Evolutionary conservation across 2,329 filamentous ascomycete species (phyloP).

Genomic region (Coniochaeta ligniaria): DNA sequence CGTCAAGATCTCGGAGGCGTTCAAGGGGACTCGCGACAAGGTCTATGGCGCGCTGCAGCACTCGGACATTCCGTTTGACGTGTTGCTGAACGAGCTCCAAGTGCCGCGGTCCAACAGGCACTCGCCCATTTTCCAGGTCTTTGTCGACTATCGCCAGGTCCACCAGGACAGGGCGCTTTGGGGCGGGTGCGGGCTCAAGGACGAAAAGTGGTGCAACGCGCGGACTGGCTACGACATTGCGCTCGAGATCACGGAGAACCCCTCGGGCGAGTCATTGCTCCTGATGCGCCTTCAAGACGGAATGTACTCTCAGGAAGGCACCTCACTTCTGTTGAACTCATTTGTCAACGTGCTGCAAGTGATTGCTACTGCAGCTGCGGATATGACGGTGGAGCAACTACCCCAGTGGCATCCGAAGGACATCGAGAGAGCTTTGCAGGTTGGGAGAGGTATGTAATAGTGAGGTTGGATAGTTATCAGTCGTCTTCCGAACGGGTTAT

Average conservation of each 20-base stretch:
- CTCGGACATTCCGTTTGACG: conserved; percentile 39
- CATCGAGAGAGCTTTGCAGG: no score
- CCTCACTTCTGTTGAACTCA: no score
- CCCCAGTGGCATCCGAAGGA: no score
- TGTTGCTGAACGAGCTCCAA: conserved; percentile 34
- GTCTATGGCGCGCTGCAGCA: conserved; percentile 29
- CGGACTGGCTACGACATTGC: conserved; percentile 21
- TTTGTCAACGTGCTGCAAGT: no score
- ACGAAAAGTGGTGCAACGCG: conserved; percentile 9
- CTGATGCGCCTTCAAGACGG: no score
- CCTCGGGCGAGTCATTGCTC: no score
- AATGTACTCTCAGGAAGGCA: no score
- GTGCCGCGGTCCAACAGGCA: conserved; percentile 27
- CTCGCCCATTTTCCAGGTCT: conserved; percentile 41
- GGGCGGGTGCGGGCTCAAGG: conserved; percentile 12
- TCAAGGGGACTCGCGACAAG: conserved; percentile 15
- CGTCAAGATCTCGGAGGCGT: conserved; percentile 10
- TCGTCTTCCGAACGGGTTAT: no score
- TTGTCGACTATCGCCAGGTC: conserved; percentile 23
- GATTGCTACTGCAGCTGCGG: no score
- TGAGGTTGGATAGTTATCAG: no score
- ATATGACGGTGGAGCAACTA: no score
- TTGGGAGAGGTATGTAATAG: no score
- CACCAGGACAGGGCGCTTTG: conserved; percentile 10
- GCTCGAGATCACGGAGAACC: conserved; percentile 29